Base-by-base conservation (phyloP, 1,284 basidiomycete genomes). In the Apiotrichum gracile region DNA sequence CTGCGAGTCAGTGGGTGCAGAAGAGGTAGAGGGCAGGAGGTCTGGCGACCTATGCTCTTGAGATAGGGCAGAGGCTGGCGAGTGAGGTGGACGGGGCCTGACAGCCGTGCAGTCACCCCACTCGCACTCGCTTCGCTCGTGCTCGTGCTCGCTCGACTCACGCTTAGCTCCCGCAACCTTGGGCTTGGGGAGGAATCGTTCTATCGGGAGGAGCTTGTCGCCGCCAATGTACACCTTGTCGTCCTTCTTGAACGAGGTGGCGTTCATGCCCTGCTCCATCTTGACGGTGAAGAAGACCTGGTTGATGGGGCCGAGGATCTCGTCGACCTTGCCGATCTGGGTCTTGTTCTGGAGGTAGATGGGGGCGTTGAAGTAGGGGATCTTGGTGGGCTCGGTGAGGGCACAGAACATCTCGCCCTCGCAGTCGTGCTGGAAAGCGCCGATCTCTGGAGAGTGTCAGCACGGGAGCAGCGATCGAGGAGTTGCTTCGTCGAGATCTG, bases 321-420 rank as follows among this genome's bases (percentile, higher is more conserved):
- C 90, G 67, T 97, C 93, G 19, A 98, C 92, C 0, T 92, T 97
- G 65, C 88, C 79, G 29, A 97, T 84, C 44, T 88, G 83, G 10
- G 92, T 91, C 78, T 97, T 99, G 78, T 98, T 98, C 79, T 91
- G 86, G 48, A 99, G 83, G 76, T 97, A 99, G 73, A 99, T 96
- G 50, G 96, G 94, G 0, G 96, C 94, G 75, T 99, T 99, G 81
- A 99, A 99, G 78, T 96, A 96, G 0, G 96, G 96, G 16, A 99
- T 89, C 79, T 90, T 93, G 76, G 91, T 85, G 2, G 85, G 78
- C 72, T 91, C 83, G 34, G 85, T 78, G 13, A 91, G 91, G 12
- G 85, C 80, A 76, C 96, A 99, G 52, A 98, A 80, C 94, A 99
- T 97, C 75, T 99, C 94, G 59, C 91, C 90, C 78, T 99, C 96